Conservation (phyloP, 1,284 basidiomycete genomes). For the Fomitiporia mediterranea region DNA sequence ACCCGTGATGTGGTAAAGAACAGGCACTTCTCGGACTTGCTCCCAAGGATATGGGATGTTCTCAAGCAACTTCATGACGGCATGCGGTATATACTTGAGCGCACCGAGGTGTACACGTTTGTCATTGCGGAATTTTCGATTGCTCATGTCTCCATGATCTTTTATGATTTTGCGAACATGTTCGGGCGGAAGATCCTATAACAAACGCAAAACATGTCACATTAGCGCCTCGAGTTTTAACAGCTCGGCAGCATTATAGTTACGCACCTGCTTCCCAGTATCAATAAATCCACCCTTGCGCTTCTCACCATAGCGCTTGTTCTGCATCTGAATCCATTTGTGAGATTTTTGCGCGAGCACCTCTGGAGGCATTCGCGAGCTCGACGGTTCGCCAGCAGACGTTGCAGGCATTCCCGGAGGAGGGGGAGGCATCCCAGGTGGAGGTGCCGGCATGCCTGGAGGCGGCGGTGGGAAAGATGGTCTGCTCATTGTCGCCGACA, state of each 20-base stretch:
- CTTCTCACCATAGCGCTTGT: slow-evolving; percentile 86
- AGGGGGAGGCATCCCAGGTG: slow-evolving; percentile 53
- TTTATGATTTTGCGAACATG: slow-evolving; percentile 98
- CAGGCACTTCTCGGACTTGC: slow-evolving; percentile 96
- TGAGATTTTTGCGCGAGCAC: slow-evolving; percentile 80
- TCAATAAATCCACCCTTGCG: slow-evolving; percentile 86
- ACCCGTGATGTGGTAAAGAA: slow-evolving; percentile 98
- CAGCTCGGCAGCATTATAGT: background rate
- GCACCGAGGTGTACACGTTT: slow-evolving; percentile 98
- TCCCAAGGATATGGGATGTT: slow-evolving; percentile 99
- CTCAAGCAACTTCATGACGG: slow-evolving; percentile 98
- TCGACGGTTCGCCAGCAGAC: slow-evolving; percentile 38
- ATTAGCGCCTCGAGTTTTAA: background rate
- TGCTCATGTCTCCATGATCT: slow-evolving; percentile 97
- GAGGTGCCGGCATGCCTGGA: slow-evolving; percentile 56
- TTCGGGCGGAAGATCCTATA: slow-evolving; percentile 82
- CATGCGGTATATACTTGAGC: slow-evolving; percentile 98
- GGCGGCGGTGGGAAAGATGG: slow-evolving; percentile 60
- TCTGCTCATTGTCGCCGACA: slow-evolving; percentile 25
- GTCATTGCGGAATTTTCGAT: slow-evolving; percentile 95
- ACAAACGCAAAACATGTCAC: slow-evolving; percentile 20
- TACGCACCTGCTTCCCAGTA: slow-evolving; percentile 84
- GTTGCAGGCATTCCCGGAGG: slow-evolving; percentile 40
- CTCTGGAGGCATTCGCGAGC: slow-evolving; percentile 69
- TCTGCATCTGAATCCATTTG: slow-evolving; percentile 94